Base-by-base conservation (phyloP, 2,329 filamentous ascomycete species). In the Trichoderma citrinoviride region DNA sequence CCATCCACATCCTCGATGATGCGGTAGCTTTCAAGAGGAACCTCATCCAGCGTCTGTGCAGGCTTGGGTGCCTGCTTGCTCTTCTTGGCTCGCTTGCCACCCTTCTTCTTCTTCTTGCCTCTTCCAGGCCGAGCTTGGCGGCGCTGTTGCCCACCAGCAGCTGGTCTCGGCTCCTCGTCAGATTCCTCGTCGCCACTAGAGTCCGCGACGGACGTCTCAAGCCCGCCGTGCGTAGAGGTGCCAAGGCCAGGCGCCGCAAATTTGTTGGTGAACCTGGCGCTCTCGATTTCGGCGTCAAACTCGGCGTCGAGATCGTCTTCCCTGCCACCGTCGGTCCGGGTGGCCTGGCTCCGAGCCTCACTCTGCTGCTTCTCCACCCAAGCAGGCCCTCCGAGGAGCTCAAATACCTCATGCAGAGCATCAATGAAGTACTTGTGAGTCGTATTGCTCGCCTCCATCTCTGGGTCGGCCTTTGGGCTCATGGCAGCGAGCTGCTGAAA, bases 351-450 rank as follows among this genome's bases (percentile, higher is more conserved):
- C 46, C 68, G 40, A n/a, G 33, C 27, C 10, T 71, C 50, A 64
- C 67, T 15, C 43, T 60, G 25, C 50, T 67, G 46, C 43, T 69
- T 46, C 27, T 47, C 40, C 44, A 67, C 60, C 71, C 71, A 75
- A 7, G 54, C 47, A 1, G 72, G 67, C 1, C 77, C 76, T 3
- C 78, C 77, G 0, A 81, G 68, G 15, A 70, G 68, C 0, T 73
- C 40, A 47, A 80, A 80, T 0, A 75, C 75, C 5, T 77, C 68
- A 4, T 66, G 70, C 1, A 82, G 73, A 2, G 72, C 73, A 54
- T 81, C 73, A 56, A 82, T 81, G 66, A 81, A 82, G 47, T 75
- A 67, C 53, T 77, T 77, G 67, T 82, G 79, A 0, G 73, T 71
- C 2, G 61, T 67, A 65, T 81, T 81, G 65, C 75, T 79, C 57